phyloP scores from a whole-genome alignment of 108 stramenopile species.

The Nitzschia palea region DNA sequence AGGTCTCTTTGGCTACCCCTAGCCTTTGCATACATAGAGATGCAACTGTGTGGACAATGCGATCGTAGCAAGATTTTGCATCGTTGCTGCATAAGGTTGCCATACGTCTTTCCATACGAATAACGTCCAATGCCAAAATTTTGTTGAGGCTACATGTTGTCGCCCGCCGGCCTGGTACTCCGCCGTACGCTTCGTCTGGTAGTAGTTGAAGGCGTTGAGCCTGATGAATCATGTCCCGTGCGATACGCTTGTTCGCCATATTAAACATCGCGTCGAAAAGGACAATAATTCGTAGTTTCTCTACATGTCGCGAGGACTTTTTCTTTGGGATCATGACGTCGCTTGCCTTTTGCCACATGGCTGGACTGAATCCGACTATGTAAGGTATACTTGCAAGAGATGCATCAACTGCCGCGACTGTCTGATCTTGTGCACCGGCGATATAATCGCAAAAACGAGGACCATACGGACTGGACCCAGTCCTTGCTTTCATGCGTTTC shows the following conservation, averaged over 20 bases:
- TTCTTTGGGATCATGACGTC: no score
- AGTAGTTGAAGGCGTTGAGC: not conserved
- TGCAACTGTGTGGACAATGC: slow-evolving; percentile 19
- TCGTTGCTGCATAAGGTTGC: slow-evolving; percentile 19
- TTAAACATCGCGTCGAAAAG: not conserved
- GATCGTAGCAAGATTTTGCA: no score
- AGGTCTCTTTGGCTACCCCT: not conserved
- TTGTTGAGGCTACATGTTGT: no score
- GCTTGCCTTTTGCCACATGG: not conserved
- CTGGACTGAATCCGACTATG: not conserved
- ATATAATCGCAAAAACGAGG: not conserved
- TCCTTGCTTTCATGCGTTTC: not conserved
- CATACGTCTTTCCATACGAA: no score
- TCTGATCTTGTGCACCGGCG: not conserved
- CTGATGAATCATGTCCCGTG: not conserved
- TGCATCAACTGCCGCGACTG: not conserved
- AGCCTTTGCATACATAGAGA: slow-evolving; percentile 9
- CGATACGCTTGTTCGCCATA: not conserved
- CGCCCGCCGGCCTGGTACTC: not conserved
- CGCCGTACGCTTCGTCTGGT: not conserved
- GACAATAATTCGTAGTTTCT: not conserved
- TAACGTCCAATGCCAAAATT: no score
- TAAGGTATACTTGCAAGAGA: not conserved
- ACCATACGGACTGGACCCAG: not conserved
- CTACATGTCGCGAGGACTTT: not conserved